Evolutionary conservation across 257 asterid species (phyloP).

Genomic region (Solanum megistacrolobum): DNA sequence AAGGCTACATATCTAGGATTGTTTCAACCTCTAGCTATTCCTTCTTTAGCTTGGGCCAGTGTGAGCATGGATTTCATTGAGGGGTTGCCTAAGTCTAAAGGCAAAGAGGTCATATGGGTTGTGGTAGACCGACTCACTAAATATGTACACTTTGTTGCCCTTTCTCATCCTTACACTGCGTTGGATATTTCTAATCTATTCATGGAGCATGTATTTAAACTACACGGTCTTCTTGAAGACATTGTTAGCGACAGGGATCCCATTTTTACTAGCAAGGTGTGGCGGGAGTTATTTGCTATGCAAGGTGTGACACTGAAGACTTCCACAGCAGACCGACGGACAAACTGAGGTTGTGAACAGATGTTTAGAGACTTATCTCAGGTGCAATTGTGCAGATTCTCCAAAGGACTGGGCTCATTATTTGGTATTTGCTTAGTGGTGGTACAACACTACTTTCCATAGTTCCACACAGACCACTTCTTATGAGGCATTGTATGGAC

Average conservation of each 20-base stretch:
- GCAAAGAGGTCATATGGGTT: not conserved
- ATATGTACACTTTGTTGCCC: not conserved
- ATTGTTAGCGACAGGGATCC: too few relatives aligned
- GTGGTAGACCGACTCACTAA: not conserved
- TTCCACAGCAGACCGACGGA: not conserved
- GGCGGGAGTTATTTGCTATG: not conserved
- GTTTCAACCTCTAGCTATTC: not conserved
- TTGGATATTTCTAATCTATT: not conserved
- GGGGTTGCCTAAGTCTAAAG: not conserved
- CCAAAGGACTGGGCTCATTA: not conserved
- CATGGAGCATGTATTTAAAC: not conserved
- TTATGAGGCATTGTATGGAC: not conserved
- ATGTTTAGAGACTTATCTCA: not conserved
- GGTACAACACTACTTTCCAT: not conserved
- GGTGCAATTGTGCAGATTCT: not conserved
- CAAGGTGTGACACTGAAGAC: not conserved
- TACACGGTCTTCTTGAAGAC: not conserved
- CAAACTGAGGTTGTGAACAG: not conserved
- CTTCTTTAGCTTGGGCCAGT: not conserved
- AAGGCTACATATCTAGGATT: not conserved
- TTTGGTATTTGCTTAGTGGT: not conserved
- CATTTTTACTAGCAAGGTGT: not conserved
- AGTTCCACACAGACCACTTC: not conserved
- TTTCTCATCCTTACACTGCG: not conserved
- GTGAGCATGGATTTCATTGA: not conserved